Conservation (phyloP, 2,329 filamentous ascomycete species). For the Sporothrix globosa region DNA sequence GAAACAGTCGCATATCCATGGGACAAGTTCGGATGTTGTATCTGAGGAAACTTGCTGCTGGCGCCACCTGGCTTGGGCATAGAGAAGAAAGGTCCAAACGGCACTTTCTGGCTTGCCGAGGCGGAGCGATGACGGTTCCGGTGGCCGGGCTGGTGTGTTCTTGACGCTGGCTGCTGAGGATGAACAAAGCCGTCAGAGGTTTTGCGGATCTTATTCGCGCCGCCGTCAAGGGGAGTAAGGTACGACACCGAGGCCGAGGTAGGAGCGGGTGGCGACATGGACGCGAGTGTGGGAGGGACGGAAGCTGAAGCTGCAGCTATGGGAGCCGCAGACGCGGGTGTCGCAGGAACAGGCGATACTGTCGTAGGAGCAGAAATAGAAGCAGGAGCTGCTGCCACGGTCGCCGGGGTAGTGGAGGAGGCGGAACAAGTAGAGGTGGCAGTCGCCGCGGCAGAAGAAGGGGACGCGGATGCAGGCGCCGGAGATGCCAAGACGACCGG, state of each 20-base stretch:
- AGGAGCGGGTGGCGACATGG: not conserved
- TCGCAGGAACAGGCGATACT: not conserved
- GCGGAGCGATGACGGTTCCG: slow-evolving; percentile 33
- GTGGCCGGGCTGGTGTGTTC: slow-evolving; percentile 22
- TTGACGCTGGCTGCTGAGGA: slow-evolving; percentile 32
- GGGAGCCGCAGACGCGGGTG: not conserved
- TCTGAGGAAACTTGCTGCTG: slow-evolving; percentile 37
- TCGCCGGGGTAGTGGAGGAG: not conserved
- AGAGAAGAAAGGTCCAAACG: slow-evolving; percentile 37
- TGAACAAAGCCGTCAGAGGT: slow-evolving; percentile 40
- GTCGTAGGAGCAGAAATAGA: not conserved
- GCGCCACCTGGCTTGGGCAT: slow-evolving; percentile 31
- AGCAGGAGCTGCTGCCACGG: not conserved
- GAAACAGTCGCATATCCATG: slow-evolving; percentile 35
- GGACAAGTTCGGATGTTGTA: slow-evolving; percentile 37
- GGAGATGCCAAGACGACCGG: slow-evolving; percentile 25
- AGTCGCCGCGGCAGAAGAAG: slow-evolving; percentile 18
- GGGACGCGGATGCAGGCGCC: slow-evolving; percentile 15
- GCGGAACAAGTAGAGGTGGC: not conserved
- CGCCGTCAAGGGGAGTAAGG: slow-evolving; percentile 32
- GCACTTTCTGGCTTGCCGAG: slow-evolving; percentile 40
- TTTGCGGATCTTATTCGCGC: slow-evolving; percentile 54
- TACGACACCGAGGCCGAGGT: slow-evolving; percentile 34
- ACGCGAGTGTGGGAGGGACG: not conserved
- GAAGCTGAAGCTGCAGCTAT: not conserved